Percentiles rank a stretch among this genome's conserved stretches.
These are phyloP conservation scores for Cordyceps cateniannulata DNA, from an alignment of 2,329 filamentous ascomycete genomes.

Conservation along the genomic window DNA sequence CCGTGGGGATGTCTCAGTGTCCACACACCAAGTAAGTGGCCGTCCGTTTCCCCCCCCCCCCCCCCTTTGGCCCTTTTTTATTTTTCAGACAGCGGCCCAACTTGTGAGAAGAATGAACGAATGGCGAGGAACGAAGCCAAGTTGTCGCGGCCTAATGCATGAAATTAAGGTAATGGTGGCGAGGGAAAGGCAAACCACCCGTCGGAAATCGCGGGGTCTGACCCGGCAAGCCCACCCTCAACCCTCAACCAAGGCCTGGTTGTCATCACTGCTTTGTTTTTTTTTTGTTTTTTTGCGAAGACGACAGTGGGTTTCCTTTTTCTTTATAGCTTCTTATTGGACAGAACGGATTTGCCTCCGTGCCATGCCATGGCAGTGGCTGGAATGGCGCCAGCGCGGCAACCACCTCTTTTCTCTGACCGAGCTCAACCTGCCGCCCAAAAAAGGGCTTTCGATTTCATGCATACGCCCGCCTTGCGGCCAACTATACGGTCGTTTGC, in stretches of 20 bases:
- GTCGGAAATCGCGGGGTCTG: constrained; percentile 3
- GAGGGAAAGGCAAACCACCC: neutral
- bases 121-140: neutral
- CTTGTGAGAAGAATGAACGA: neutral
- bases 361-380: neutral
- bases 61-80: neutral
- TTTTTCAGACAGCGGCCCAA: neutral
- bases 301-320: neutral
- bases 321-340: neutral
- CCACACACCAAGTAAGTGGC: neutral
- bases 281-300: neutral
- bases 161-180: constrained; percentile 8
- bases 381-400: neutral
- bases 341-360: neutral
- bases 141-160: constrained; percentile 4
- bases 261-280: too few species aligned
- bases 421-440: constrained; percentile 5
- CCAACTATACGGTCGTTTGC: neutral
- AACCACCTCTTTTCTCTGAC: neutral
- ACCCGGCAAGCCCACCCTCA: neutral
- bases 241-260: too few species aligned
- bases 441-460: neutral
- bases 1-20: constrained; percentile 12
- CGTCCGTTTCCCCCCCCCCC: neutral
- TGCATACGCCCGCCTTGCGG: neutral